These are phyloP conservation scores for Tricholoma furcatifolium DNA, from an alignment of 768 basidiomycete genomes.

Conservation along the genomic window DNA sequence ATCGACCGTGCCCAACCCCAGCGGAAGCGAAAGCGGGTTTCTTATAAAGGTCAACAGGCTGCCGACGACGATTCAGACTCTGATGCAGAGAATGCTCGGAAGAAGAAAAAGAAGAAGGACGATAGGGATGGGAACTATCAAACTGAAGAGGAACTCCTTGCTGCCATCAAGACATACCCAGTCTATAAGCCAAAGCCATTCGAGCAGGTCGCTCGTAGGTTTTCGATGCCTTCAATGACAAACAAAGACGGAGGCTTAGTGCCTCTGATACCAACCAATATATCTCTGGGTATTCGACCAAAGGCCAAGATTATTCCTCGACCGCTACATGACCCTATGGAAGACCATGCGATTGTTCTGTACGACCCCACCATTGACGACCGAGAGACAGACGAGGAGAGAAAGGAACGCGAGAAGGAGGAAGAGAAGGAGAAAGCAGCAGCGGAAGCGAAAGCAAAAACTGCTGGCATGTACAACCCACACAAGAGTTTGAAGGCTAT, in stretches of 20 bases:
- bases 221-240: conserved; percentile 82
- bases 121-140: conserved; percentile 51
- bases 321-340: conserved; percentile 96
- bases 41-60: conserved; percentile 71
- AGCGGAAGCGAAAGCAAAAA: conserved; percentile 67
- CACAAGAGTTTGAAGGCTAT: conserved; percentile 88
- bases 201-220: conserved; percentile 57
- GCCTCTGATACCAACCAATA: conserved; percentile 54
- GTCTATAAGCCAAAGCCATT: conserved; percentile 83
- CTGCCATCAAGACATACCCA: conserved; percentile 68
- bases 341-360: conserved; percentile 94
- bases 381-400: conserved; percentile 86
- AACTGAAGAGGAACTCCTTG: conserved; percentile 62
- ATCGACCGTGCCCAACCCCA: conserved; percentile 59
- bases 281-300: conserved; percentile 83
- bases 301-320: conserved; percentile 80
- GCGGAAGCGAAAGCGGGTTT: conserved; percentile 86
- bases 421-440: conserved; percentile 63
- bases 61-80: conserved; percentile 49
- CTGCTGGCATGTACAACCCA: conserved; percentile 77
- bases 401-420: conserved; percentile 69
- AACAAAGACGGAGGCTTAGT: conserved; percentile 68
- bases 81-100: conserved; percentile 51
- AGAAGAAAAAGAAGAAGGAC: conserved; percentile 67
- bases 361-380: conserved; percentile 97